phyloP scores from a whole-genome alignment of 257 asterid genomes.

The Knoxia roxburghii region DNA sequence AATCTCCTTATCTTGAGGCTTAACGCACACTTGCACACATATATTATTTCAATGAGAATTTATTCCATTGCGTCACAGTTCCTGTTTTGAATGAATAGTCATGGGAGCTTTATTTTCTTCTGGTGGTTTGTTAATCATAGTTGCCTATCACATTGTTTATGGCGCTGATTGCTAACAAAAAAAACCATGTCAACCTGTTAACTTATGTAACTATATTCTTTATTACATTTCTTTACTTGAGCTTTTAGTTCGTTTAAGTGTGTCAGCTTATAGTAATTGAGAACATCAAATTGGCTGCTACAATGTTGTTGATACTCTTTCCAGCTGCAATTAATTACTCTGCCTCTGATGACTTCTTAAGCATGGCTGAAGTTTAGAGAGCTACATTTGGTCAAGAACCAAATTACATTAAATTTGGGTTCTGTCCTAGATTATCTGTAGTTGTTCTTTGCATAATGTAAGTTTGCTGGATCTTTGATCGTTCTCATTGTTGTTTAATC shows the following conservation, averaged over 20 bases:
- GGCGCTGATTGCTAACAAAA: not conserved
- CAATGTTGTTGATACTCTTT: not conserved
- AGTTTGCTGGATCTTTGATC: not conserved
- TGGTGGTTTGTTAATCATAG: not conserved
- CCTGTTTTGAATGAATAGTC: not conserved
- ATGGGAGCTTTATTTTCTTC: not conserved
- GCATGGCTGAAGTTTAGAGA: not conserved
- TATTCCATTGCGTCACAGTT: not conserved
- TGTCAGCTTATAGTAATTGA: not conserved
- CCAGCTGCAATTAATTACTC: not conserved
- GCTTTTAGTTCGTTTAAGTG: no score
- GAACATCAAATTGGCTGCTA: not conserved
- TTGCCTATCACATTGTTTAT: not conserved
- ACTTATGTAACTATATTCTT: not conserved
- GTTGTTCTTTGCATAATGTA: not conserved
- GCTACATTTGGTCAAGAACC: not conserved
- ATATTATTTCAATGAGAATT: not conserved
- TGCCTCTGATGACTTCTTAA: not conserved
- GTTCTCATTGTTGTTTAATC: no score
- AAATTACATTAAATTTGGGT: not conserved
- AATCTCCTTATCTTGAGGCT: not conserved
- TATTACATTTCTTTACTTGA: no score
- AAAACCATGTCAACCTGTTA: not conserved
- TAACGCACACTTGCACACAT: no score
- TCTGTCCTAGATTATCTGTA: no score